phyloP scores from a whole-genome alignment of 2,329 filamentous ascomycete genomes.

The Cladosporium sp. region DNA sequence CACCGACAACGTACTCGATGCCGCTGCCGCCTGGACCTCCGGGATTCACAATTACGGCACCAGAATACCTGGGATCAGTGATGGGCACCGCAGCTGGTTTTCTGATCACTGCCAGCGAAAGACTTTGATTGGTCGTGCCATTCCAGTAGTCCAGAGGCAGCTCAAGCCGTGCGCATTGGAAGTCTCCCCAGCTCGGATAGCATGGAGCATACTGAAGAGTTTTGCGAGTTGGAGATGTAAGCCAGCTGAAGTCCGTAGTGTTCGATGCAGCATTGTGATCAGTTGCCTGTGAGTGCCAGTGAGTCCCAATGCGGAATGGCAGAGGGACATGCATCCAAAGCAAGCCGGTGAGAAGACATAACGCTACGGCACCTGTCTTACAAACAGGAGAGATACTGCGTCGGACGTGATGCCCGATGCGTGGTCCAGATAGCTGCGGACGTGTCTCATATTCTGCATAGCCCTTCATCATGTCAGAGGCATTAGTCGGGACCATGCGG shows the following conservation, averaged over 20 bases:
- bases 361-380: background rate
- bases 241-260: constrained; percentile 16
- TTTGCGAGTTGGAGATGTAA: background rate
- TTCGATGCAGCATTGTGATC: background rate
- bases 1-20: constrained; percentile 26
- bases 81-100: constrained; percentile 40
- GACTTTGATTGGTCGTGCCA: constrained; percentile 28
- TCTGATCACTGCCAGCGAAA: constrained; percentile 44
- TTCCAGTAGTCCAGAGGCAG: constrained; percentile 47
- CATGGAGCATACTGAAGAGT: constrained; percentile 30
- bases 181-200: constrained; percentile 31
- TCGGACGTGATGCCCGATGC: no score
- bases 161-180: constrained; percentile 47
- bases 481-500: no score
- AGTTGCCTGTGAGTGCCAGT: background rate
- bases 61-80: constrained; percentile 39
- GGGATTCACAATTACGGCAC: constrained; percentile 41
- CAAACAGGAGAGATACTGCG: background rate
- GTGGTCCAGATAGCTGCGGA: no score
- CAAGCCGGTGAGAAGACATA: background rate
- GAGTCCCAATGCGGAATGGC: background rate
- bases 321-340: background rate
- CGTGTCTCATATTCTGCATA: background rate
- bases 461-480: background rate
- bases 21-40: constrained; percentile 43